These are phyloP conservation scores for Umbelopsis sp. DNA, from an alignment of 371 early-diverging fungal species.

Conservation along the genomic window DNA sequence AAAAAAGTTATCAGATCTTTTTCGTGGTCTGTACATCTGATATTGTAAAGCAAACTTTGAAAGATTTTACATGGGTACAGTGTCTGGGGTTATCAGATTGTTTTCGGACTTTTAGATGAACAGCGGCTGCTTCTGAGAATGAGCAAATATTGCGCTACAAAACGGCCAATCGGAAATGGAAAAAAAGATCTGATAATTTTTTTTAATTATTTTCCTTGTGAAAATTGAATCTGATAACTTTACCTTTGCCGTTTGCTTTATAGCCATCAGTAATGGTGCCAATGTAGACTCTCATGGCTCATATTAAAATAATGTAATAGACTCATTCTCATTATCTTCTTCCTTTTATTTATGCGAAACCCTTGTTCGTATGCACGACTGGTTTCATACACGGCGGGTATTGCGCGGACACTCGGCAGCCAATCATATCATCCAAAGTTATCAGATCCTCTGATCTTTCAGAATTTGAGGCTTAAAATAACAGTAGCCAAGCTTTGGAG, in stretches of 20 bases:
- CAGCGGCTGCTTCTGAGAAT: background rate
- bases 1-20: slow-evolving; percentile 13
- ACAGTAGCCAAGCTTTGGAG: no score
- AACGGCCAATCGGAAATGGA: background rate
- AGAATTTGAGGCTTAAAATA: no score
- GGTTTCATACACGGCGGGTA: background rate
- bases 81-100: slow-evolving; percentile 12
- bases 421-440: background rate
- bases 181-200: slow-evolving; percentile 9
- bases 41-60: background rate
- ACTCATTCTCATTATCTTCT: no score
- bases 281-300: no score
- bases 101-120: slow-evolving; percentile 13
- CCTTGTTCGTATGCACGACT: no score
- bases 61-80: background rate
- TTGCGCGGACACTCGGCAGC: background rate
- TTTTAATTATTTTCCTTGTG: background rate
- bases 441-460: background rate
- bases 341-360: no score
- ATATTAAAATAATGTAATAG: no score
- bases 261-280: no score
- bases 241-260: background rate
- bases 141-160: background rate
- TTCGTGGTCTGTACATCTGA: background rate
- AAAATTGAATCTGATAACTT: slow-evolving; percentile 3